A percentile compares a stretch with the other conserved stretches of the same genome.
Evolutionary conservation across 495 filamentous ascomycete species (phyloP).

Genomic region (Penicillium coprophilum): DNA sequence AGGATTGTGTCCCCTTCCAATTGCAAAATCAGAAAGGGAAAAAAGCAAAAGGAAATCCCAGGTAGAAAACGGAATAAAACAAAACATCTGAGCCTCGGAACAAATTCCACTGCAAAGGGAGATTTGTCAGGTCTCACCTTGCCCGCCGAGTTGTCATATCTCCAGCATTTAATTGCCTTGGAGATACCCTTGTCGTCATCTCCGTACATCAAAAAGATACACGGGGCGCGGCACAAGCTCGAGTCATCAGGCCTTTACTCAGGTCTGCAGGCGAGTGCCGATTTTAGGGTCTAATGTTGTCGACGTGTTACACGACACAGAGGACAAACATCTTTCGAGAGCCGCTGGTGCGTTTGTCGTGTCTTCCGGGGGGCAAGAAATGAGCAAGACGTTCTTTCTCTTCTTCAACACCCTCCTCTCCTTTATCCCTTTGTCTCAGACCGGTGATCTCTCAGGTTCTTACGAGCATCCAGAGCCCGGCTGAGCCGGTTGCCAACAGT

Average conservation of each 20-base stretch:
- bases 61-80: not conserved
- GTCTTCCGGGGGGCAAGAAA: conserved; percentile 9
- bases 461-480: conserved; percentile 13
- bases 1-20: conserved; percentile 29
- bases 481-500: conserved; percentile 10
- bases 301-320: conserved; percentile 39
- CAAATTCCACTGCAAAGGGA: not conserved
- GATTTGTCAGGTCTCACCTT: conserved; percentile 1
- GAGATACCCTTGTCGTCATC: not conserved
- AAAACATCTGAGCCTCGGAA: not conserved
- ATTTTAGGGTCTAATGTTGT: conserved; percentile 33
- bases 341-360: conserved; percentile 36
- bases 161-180: not conserved
- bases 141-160: not conserved
- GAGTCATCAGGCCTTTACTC: conserved; percentile 28
- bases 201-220: conserved; percentile 14
- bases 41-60: not conserved
- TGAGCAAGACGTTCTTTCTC: conserved; percentile 9
- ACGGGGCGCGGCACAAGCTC: conserved; percentile 16
- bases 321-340: conserved; percentile 44
- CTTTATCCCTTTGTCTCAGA: conserved; percentile 3
- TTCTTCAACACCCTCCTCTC: conserved; percentile 14
- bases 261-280: conserved; percentile 31
- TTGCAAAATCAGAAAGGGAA: conserved; percentile 13
- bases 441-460: conserved; percentile 19